phyloP scores from a whole-genome alignment of 345 rosid species.

The Murraya paniculata region DNA sequence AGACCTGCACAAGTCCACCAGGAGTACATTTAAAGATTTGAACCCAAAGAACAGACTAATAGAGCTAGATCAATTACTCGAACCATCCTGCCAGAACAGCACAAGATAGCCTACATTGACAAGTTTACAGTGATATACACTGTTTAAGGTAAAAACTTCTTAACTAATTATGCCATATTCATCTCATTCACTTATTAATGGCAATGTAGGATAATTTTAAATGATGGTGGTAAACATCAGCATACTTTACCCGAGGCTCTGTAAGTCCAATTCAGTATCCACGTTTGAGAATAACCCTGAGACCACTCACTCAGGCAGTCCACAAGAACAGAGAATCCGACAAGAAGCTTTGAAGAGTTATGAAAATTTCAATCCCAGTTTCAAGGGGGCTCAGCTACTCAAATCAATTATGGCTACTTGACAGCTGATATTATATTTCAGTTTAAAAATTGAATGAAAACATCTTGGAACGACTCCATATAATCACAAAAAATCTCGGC shows the following conservation, averaged over 20 bases:
- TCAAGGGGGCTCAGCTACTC: background rate
- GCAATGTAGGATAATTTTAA: background rate
- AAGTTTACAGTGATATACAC: background rate
- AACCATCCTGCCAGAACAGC: background rate
- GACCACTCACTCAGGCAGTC: background rate
- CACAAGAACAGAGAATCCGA: background rate
- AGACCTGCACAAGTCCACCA: conserved; percentile 46
- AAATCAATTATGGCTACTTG: background rate
- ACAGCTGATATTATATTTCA: background rate
- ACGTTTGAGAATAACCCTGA: background rate
- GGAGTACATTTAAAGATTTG: background rate
- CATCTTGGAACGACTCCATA: background rate
- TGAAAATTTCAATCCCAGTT: background rate
- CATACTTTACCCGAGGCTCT: background rate
- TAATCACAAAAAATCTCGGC: background rate
- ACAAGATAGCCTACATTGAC: background rate
- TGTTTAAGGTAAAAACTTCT: background rate
- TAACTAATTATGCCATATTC: background rate
- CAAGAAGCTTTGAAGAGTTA: background rate
- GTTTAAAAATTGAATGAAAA: background rate
- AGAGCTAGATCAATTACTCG: background rate
- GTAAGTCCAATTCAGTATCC: background rate
- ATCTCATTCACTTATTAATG: background rate
- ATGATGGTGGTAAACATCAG: background rate
- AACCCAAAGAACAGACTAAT: background rate